These are phyloP conservation scores for Durio zibethinus DNA, from an alignment of 345 rosid species.

Conservation along the genomic window DNA sequence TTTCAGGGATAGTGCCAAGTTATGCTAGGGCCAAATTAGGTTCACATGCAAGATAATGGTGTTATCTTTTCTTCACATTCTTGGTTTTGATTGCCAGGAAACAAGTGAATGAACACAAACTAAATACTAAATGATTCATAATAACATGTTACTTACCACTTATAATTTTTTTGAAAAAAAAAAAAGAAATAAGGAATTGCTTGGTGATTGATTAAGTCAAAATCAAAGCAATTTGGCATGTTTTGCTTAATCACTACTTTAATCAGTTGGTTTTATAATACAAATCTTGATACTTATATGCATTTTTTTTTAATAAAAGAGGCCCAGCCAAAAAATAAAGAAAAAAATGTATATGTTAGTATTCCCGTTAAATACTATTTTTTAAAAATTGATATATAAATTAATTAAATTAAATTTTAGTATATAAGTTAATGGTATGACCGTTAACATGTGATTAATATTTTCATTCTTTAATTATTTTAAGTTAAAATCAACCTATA, in stretches of 20 bases:
- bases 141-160: neutral
- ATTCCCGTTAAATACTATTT: too few species aligned
- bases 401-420: too few species aligned
- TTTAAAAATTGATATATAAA: too few species aligned
- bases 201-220: neutral
- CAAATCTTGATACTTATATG: neutral
- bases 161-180: neutral
- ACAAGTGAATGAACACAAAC: neutral
- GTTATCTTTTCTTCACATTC: neutral
- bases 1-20: neutral
- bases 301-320: too few species aligned
- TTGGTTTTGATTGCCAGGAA: neutral
- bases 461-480: neutral
- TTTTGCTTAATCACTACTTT: neutral
- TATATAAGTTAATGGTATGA: neutral
- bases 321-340: too few species aligned
- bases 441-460: neutral
- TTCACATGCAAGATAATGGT: constrained; percentile 9
- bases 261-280: neutral
- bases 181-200: neutral
- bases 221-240: neutral
- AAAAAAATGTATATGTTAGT: neutral
- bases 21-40: neutral
- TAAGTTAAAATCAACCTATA: neutral
- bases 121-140: neutral